phyloP scores from a whole-genome alignment of 305 asterid genomes.

The Fraxinus greggii region DNA sequence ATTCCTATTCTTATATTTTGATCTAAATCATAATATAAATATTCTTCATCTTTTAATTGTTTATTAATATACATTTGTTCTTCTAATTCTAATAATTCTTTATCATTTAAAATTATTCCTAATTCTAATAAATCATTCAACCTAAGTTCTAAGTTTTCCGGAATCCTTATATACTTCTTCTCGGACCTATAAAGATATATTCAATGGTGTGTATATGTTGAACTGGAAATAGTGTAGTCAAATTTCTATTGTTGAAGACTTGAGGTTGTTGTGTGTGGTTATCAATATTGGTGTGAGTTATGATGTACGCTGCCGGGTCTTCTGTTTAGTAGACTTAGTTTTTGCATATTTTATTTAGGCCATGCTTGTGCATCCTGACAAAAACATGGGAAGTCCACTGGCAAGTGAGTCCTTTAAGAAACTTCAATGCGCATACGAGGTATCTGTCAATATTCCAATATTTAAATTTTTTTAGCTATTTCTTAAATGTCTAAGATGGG shows the following conservation, averaged over 20 bases:
- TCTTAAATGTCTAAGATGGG: slow-evolving; percentile 26
- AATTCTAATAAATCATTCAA: not conserved
- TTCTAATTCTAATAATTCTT: too few relatives aligned
- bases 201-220: not conserved
- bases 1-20: too few relatives aligned
- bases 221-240: not conserved
- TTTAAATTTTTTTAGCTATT: slow-evolving; percentile 10
- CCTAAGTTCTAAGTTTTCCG: not conserved
- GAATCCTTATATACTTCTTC: not conserved
- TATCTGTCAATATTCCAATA: slow-evolving; percentile 19
- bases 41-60: too few relatives aligned
- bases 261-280: not conserved
- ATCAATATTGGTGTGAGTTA: not conserved
- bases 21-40: too few relatives aligned
- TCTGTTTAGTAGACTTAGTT: slow-evolving; percentile 13
- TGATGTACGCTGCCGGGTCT: not conserved
- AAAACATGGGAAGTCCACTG: slow-evolving; percentile 87
- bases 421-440: slow-evolving; percentile 98
- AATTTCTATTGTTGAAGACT: not conserved
- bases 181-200: not conserved
- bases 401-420: slow-evolving; percentile 96
- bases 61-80: too few relatives aligned
- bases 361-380: slow-evolving; percentile 98
- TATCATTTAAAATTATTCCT: too few relatives aligned
- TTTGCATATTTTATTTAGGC: slow-evolving; percentile 52